These are phyloP conservation scores for Ustilago trichophora DNA, from an alignment of 1,284 basidiomycete genomes.

Conservation along the genomic window DNA sequence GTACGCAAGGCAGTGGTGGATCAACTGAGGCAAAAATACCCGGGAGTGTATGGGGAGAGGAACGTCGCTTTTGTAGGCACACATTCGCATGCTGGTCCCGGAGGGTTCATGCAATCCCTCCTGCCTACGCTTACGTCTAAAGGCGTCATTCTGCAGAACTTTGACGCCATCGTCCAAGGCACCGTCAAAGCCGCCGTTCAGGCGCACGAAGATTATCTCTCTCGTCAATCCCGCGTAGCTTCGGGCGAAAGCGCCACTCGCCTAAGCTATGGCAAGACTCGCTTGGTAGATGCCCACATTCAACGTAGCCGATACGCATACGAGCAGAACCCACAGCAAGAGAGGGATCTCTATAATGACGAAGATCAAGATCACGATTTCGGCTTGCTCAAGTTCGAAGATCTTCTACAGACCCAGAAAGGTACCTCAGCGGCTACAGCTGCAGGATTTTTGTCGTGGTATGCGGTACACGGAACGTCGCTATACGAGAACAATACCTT, in stretches of 20 bases:
- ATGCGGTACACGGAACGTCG: constrained; percentile 76
- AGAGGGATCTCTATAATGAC: constrained; percentile 51
- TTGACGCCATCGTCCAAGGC: constrained; percentile 76
- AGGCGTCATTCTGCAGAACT: constrained; percentile 74
- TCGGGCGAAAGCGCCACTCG: constrained; percentile 9
- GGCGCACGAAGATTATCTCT: constrained; percentile 73
- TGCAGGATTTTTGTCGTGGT: constrained; percentile 71
- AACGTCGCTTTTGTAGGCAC: constrained; percentile 82
- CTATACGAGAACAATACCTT: constrained; percentile 62
- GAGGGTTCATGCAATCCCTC: constrained; percentile 77
- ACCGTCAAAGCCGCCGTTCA: constrained; percentile 76
- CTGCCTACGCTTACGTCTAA: constrained; percentile 79
- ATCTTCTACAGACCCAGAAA: too few species aligned
- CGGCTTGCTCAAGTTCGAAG: constrained; percentile 52
- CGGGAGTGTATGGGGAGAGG: constrained; percentile 74
- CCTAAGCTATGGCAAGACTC: constrained; percentile 73
- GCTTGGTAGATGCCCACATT: constrained; percentile 74
- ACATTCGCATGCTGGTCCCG: constrained; percentile 80
- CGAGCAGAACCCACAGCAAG: constrained; percentile 53
- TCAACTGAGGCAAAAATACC: constrained; percentile 72
- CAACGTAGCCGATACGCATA: constrained; percentile 69
- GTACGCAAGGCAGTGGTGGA: constrained; percentile 77
- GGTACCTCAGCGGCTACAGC: too few species aligned
- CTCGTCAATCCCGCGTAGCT: constrained; percentile 3
- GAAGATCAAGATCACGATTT: constrained; percentile 60